A percentile compares a stretch with the other conserved stretches of the same genome.
Evolutionary conservation across 192 early-diverging fungal genomes (phyloP).

Genomic region (Ambispora gerdemannii): DNA sequence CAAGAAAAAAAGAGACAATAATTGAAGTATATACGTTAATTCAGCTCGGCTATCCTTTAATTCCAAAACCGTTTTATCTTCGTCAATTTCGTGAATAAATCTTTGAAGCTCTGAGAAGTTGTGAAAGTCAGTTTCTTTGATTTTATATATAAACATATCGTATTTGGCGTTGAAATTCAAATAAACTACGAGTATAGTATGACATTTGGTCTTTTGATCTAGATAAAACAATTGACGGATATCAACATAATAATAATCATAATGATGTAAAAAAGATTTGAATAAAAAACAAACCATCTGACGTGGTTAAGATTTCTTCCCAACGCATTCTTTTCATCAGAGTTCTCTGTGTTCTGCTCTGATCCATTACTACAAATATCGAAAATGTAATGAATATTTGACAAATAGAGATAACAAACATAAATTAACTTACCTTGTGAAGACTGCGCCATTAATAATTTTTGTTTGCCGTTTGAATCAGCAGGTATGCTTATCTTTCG

Average conservation of each 20-base stretch:
- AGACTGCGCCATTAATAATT: not conserved
- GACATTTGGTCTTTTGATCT: not conserved
- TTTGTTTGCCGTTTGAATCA: not conserved
- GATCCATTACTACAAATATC: no score
- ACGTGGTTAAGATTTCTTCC: not conserved
- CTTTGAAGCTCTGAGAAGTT: not conserved
- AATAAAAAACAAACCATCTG: not conserved
- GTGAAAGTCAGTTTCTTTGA: not conserved
- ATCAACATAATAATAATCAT: not conserved
- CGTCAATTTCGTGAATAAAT: not conserved
- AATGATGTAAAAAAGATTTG: not conserved
- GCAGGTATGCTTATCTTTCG: not conserved
- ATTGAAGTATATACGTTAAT: not conserved
- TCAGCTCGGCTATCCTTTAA: not conserved
- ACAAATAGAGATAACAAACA: no score
- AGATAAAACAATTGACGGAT: not conserved
- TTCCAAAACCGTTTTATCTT: not conserved
- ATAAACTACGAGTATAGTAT: not conserved
- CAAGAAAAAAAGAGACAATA: no score
- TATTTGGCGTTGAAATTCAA: not conserved
- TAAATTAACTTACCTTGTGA: no score
- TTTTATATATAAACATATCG: not conserved
- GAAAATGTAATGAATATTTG: no score
- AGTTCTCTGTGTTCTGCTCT: not conserved
- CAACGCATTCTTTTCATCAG: not conserved